These are phyloP conservation scores for Candida dajiaensis DNA, from an alignment of 805 yeast species.

Conservation along the genomic window DNA sequence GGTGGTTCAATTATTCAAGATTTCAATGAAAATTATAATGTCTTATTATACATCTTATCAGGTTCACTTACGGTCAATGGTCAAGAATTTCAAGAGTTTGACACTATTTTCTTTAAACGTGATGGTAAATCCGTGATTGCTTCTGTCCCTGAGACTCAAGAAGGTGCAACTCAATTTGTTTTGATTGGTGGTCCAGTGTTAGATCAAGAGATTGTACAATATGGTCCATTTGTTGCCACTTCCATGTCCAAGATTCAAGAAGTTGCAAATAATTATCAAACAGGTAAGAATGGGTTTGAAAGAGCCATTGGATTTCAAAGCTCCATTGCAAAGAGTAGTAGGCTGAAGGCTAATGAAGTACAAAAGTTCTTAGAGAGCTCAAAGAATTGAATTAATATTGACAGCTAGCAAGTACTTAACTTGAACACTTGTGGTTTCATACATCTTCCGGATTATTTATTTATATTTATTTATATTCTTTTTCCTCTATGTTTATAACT, in stretches of 20 bases:
- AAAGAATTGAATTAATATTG: no score
- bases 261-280: slow-evolving; percentile 70
- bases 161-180: slow-evolving; percentile 52
- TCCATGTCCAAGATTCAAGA: slow-evolving; percentile 57
- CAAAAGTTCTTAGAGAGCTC: no score
- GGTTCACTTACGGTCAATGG: slow-evolving; percentile 52
- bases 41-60: slow-evolving; percentile 59
- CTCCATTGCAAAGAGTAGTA: slow-evolving; percentile 25
- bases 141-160: slow-evolving; percentile 36
- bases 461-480: no score
- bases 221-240: slow-evolving; percentile 88
- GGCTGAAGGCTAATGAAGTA: no score
- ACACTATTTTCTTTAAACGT: slow-evolving; percentile 57
- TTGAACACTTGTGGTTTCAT: no score
- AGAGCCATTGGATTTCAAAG: slow-evolving; percentile 54
- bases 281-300: slow-evolving; percentile 64
- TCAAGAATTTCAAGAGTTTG: slow-evolving; percentile 36
- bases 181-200: slow-evolving; percentile 71
- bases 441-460: no score
- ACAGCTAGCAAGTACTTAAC: no score
- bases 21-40: slow-evolving; percentile 56
- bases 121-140: slow-evolving; percentile 65
- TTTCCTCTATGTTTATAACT: no score
- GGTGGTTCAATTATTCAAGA: slow-evolving; percentile 59
- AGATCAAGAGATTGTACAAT: slow-evolving; percentile 73